Percentiles rank a stretch among this genome's conserved stretches.
Conservation (phyloP, 139 green algal genomes). For the Chlamydomonas asymmetrica region DNA sequence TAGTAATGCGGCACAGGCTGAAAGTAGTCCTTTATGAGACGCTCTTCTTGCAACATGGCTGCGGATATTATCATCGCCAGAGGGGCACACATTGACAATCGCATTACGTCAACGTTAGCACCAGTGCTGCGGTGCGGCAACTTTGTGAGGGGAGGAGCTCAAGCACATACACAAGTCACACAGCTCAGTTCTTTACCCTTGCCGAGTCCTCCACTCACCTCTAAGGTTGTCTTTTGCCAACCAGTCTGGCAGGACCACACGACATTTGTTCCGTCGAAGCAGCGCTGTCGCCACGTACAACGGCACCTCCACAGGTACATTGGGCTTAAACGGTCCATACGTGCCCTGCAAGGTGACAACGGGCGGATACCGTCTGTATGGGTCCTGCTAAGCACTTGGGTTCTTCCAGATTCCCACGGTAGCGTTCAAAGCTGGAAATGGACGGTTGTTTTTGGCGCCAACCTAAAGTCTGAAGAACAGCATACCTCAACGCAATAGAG, state of each 20-base stretch:
- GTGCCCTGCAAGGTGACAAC: conserved; percentile 63
- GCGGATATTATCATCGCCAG: neutral
- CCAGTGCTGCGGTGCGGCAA: too few species aligned
- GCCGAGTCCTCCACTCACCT: conserved; percentile 30
- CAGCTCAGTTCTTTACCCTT: neutral
- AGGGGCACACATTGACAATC: too few species aligned
- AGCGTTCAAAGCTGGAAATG: too few species aligned
- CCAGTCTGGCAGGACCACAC: conserved; percentile 77
- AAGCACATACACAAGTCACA: neutral
- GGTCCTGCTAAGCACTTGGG: too few species aligned
- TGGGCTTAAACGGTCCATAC: conserved; percentile 81
- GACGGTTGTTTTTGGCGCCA: too few species aligned
- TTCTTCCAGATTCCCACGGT: too few species aligned
- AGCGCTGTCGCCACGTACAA: conserved; percentile 84
- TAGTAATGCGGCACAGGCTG: conserved; percentile 81
- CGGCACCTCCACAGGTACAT: conserved; percentile 71
- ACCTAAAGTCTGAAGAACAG: too few species aligned
- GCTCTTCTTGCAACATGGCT: conserved; percentile 66
- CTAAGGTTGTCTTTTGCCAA: conserved; percentile 59
- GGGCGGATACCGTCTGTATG: too few species aligned
- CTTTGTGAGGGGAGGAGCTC: neutral
- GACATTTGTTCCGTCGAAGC: conserved; percentile 74
- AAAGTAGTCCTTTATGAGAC: conserved; percentile 53
- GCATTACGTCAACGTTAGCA: too few species aligned
- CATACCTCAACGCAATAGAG: conserved; percentile 67